A percentile compares a stretch with the other conserved stretches of the same genome.
Conservation (phyloP, 1,284 basidiomycete genomes). For the Trichosporon faecale region DNA sequence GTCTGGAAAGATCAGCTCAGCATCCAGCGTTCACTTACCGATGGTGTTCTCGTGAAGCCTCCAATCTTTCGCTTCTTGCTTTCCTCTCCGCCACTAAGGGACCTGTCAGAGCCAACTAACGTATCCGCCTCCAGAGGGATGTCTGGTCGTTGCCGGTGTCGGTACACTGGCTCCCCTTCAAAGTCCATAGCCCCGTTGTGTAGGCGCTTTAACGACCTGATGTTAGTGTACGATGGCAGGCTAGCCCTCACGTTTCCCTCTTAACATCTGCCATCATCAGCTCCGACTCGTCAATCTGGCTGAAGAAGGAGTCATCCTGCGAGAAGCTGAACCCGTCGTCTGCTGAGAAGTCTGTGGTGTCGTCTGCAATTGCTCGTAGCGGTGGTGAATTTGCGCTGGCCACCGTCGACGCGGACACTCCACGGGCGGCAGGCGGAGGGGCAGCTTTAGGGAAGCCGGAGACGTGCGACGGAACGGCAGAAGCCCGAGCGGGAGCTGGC, state of each 20-base stretch:
- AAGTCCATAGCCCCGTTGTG: not conserved
- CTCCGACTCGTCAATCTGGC: conserved; percentile 27
- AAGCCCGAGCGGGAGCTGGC: conserved; percentile 26
- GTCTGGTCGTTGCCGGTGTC: conserved; percentile 46
- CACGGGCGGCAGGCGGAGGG: conserved; percentile 2
- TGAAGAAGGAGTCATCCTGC: conserved; percentile 36
- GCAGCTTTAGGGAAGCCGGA: conserved; percentile 19
- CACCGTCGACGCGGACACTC: not conserved
- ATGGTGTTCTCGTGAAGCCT: not conserved
- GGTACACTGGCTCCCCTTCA: conserved; percentile 29
- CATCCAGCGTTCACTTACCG: not conserved
- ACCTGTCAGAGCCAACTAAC: not conserved
- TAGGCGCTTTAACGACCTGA: conserved; percentile 14
- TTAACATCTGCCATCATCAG: conserved; percentile 12
- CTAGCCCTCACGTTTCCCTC: conserved; percentile 18
- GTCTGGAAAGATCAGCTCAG: not conserved
- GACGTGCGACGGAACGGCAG: conserved; percentile 28
- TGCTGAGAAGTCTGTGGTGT: not conserved
- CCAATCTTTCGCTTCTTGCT: conserved; percentile 18
- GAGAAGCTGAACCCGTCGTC: conserved; percentile 22
- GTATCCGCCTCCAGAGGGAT: conserved; percentile 12
- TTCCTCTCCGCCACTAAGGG: conserved; percentile 5
- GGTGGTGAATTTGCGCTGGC: not conserved
- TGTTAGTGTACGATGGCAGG: not conserved
- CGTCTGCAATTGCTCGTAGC: not conserved